These are phyloP conservation scores for Cystoisospora suis DNA, from an alignment of 169 alveolate genomes.

Conservation along the genomic window DNA sequence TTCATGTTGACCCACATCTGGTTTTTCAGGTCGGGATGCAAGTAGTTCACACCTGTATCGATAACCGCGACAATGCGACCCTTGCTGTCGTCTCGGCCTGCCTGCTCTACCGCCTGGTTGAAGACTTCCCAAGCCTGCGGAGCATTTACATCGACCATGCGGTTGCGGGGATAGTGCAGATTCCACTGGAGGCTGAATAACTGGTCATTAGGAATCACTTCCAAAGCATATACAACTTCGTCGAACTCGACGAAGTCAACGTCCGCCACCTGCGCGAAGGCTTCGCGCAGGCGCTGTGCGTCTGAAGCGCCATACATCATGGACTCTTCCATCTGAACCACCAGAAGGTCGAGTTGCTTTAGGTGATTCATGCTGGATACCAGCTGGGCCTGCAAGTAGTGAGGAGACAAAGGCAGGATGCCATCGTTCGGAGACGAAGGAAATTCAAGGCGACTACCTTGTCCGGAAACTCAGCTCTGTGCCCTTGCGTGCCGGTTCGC, in stretches of 20 bases:
- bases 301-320: background rate
- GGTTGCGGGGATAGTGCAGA: background rate
- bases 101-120: background rate
- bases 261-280: background rate
- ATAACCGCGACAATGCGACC: conserved; percentile 70
- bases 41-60: conserved; percentile 75
- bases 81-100: background rate
- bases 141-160: conserved; percentile 21
- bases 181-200: conserved; percentile 43
- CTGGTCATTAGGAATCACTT: conserved; percentile 26
- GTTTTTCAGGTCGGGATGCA: conserved; percentile 68
- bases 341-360: background rate
- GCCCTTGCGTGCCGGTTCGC: no score
- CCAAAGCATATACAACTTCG: conserved; percentile 31
- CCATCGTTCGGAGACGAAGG: no score
- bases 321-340: background rate
- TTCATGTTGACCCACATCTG: conserved; percentile 72
- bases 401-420: no score
- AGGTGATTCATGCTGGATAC: background rate
- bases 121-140: conserved; percentile 34
- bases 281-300: background rate
- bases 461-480: no score
- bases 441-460: no score
- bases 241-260: conserved; percentile 16
- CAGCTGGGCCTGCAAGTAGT: background rate